Evolutionary conservation across 2,329 filamentous ascomycete genomes (phyloP).

Genomic region (Cladophialophora carrionii): DNA sequence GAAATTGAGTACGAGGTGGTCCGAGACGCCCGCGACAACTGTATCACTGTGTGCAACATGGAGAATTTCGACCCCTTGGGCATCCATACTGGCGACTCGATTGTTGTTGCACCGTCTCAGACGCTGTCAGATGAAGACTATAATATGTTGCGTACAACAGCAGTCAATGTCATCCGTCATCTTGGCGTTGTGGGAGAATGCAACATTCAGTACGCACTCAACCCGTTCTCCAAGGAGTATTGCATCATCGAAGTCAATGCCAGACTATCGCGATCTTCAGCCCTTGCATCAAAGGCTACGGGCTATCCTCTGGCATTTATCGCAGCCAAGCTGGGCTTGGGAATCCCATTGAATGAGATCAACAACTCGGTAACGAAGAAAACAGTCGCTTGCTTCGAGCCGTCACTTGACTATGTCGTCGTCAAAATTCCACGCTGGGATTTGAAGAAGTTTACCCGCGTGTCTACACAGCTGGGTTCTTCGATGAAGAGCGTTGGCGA

Average conservation of each 20-base stretch:
- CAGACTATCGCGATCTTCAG: conserved; percentile 90
- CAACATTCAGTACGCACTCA: conserved; percentile 97
- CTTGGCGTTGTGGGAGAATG: conserved; percentile 97
- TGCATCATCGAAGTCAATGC: conserved; percentile 99
- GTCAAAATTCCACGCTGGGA: conserved; percentile 99
- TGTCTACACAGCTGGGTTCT: conserved; percentile 92
- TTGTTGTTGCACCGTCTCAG: conserved; percentile 95
- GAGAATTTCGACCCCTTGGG: conserved; percentile 99
- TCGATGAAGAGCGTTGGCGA: conserved; percentile 99
- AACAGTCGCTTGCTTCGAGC: conserved; percentile 97
- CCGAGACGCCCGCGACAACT: conserved; percentile 92
- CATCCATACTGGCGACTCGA: conserved; percentile 97
- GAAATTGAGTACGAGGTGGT: conserved; percentile 99
- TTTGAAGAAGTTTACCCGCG: conserved; percentile 96
- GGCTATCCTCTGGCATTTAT: conserved; percentile 96
- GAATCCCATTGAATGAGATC: conserved; percentile 94
- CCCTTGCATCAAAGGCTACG: conserved; percentile 93
- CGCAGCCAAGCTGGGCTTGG: conserved; percentile 91
- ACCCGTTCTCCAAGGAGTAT: conserved; percentile 93
- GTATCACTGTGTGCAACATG: conserved; percentile 99
- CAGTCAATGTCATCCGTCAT: conserved; percentile 95
- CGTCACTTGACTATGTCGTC: conserved; percentile 95
- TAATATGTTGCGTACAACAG: conserved; percentile 97
- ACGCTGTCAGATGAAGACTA: conserved; percentile 97
- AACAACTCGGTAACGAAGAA: conserved; percentile 93